Base-by-base conservation (phyloP, 495 filamentous ascomycete genomes). In the Evernia prunastri region DNA sequence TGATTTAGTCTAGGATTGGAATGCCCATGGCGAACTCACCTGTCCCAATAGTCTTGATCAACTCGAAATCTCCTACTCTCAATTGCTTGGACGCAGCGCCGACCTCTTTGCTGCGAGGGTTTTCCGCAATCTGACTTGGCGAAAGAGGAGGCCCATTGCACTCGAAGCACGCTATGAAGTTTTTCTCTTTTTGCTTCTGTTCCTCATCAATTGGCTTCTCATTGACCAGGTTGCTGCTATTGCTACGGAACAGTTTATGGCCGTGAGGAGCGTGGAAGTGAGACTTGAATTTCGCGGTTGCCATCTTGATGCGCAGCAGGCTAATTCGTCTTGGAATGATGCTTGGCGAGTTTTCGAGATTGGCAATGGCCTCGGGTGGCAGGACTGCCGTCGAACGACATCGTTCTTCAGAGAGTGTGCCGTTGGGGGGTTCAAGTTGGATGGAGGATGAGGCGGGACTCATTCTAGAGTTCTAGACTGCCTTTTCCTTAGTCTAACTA, bases 11-110 rank as follows among this genome's bases (percentile, higher is more conserved):
- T 27, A 64, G 58, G 54, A 25, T 54, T 54, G 39, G 54, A 51
- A 49, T 18, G 49, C 43, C 13, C 51, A n/a, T 4, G 7, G 25
- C 35, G 20, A 54, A 9, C 77, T 72, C 66, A 93, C 90, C 91
- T 27, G 92, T 96, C 63, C 94, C 94, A 61, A 98, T 80, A 27
- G 92, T 98, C 74, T 91, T 92, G 66, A 97, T 79, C 29, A 92
- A 81, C 47, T 87, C 76, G 72, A 97, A 96, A 75, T 98, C 92
- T 63, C 81, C 78, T 35, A 92, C 75, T 42, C 74, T 78, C 67
- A 89, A 71, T 39, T 76, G 76, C 58, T 77, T 78, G 18, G 81
- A 84, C 20, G 82, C 81, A 23, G 80, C 73, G 7, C 83, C 85
- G 40, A 89, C 75, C 35, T 78, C 77, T 73, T 86, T 86, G 65